A percentile compares a stretch with the other conserved stretches of the same genome.
Conservation (phyloP, 345 rosid species). For the Acer negundo region DNA sequence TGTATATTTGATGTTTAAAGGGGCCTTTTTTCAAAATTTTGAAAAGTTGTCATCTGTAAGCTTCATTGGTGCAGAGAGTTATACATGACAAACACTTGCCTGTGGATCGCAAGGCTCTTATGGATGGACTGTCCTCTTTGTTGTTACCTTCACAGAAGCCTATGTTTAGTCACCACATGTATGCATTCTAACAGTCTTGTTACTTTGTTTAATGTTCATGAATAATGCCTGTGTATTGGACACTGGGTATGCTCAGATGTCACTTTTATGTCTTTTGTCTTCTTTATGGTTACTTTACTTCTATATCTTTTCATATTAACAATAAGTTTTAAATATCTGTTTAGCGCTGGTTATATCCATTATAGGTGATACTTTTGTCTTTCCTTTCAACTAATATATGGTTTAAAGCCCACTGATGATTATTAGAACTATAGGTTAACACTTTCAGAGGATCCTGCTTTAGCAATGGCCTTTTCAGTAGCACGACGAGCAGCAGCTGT, state of each 20-base stretch:
- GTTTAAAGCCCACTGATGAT: conserved; percentile 20
- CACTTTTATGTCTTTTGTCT: background rate
- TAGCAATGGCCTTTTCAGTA: conserved; percentile 99
- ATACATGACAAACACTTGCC: conserved; percentile 66
- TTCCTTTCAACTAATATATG: conserved; percentile 12
- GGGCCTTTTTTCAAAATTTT: conserved; percentile 19
- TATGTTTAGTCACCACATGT: conserved; percentile 72
- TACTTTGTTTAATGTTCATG: background rate
- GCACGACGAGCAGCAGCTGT: conserved; percentile 97
- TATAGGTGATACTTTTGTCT: conserved; percentile 1
- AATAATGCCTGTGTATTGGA: background rate
- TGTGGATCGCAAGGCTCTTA: conserved; percentile 76
- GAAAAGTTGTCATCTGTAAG: conserved; percentile 22
- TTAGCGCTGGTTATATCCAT: background rate
- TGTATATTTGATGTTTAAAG: conserved; percentile 7
- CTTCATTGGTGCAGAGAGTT: conserved; percentile 63
- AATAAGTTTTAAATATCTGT: background rate
- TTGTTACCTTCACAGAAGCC: conserved; percentile 83
- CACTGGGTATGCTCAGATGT: background rate
- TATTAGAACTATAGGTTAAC: conserved; percentile 60
- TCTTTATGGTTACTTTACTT: background rate
- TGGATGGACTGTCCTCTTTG: conserved; percentile 86
- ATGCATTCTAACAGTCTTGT: conserved; percentile 36
- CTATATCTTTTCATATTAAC: background rate
- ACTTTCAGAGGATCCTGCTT: conserved; percentile 96